These are phyloP conservation scores for Actinomucor elegans DNA, from an alignment of 371 early-diverging fungal species.

Conservation along the genomic window DNA sequence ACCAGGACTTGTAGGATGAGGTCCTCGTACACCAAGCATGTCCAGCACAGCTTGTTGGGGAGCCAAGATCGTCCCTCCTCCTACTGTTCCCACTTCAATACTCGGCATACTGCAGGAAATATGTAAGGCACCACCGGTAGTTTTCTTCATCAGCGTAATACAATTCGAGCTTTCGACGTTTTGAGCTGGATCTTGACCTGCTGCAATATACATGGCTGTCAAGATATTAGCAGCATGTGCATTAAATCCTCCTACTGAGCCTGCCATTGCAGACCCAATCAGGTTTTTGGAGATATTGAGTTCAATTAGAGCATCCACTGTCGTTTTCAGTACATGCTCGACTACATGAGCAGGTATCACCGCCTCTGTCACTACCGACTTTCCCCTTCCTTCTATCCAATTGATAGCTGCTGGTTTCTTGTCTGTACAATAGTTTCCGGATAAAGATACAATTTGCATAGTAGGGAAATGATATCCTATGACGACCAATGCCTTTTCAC, in stretches of 20 bases:
- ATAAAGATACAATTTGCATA: constrained; percentile 82
- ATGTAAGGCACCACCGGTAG: constrained; percentile 75
- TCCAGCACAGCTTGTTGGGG: constrained; percentile 91
- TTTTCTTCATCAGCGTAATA: constrained; percentile 93
- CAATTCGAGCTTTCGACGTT: constrained; percentile 95
- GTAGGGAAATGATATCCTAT: constrained; percentile 67
- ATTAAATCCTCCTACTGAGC: constrained; percentile 93
- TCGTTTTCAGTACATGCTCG: constrained; percentile 85
- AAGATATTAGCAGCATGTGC: constrained; percentile 96
- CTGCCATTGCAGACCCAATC: constrained; percentile 95
- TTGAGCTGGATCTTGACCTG: constrained; percentile 98
- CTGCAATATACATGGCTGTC: constrained; percentile 93
- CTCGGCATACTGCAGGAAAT: constrained; percentile 95
- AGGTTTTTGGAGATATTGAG: constrained; percentile 90
- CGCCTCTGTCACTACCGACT: constrained; percentile 91
- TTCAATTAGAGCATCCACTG: constrained; percentile 75
- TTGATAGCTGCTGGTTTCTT: constrained; percentile 98
- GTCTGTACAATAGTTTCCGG: constrained; percentile 97
- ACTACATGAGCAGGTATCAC: constrained; percentile 82
- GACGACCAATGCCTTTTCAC: constrained; percentile 74
- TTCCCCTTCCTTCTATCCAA: constrained; percentile 97
- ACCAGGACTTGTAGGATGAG: constrained; percentile 83
- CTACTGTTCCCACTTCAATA: constrained; percentile 95
- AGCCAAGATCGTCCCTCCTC: constrained; percentile 91
- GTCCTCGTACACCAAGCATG: constrained; percentile 87